Evolutionary conservation across 2,329 filamentous ascomycete genomes (phyloP).

Genomic region (Colletotrichum echinochloae): DNA sequence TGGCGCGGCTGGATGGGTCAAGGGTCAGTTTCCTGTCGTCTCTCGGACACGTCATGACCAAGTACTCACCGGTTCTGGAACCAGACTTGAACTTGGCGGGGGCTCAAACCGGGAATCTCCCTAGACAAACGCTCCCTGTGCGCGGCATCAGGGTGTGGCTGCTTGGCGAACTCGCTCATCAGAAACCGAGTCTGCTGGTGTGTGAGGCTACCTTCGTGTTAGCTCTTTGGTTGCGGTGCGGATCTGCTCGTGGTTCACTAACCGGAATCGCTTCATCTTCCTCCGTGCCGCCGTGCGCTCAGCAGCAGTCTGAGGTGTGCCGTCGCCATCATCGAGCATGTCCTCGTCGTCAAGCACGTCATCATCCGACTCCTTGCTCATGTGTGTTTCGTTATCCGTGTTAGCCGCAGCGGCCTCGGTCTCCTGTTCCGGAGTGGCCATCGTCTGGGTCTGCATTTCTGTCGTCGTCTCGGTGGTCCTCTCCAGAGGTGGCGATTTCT

Average conservation of each 20-base stretch:
- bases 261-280: conserved; percentile 85
- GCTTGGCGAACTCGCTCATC: conserved; percentile 96
- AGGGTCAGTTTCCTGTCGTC: conserved; percentile 39
- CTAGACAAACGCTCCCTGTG: conserved; percentile 88
- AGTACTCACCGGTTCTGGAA: conserved; percentile 90
- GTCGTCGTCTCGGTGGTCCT: conserved; percentile 53
- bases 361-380: conserved; percentile 62
- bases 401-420: conserved; percentile 50
- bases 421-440: conserved; percentile 53
- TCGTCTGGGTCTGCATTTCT: conserved; percentile 54
- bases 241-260: conserved; percentile 51
- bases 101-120: conserved; percentile 91
- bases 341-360: conserved; percentile 69
- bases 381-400: conserved; percentile 48
- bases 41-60: conserved; percentile 9
- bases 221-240: conserved; percentile 44
- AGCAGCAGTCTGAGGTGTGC: conserved; percentile 64
- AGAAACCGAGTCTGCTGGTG: conserved; percentile 97
- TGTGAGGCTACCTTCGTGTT: conserved; percentile 74
- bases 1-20: conserved; percentile 67
- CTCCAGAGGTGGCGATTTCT: conserved; percentile 50
- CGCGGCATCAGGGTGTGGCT: conserved; percentile 92
- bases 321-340: conserved; percentile 64
- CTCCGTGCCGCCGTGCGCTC: conserved; percentile 68
- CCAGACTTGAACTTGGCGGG: conserved; percentile 96